Evolutionary conservation across 1,284 basidiomycete genomes (phyloP).

Genomic region (Cutaneotrichosporon curvatum): DNA sequence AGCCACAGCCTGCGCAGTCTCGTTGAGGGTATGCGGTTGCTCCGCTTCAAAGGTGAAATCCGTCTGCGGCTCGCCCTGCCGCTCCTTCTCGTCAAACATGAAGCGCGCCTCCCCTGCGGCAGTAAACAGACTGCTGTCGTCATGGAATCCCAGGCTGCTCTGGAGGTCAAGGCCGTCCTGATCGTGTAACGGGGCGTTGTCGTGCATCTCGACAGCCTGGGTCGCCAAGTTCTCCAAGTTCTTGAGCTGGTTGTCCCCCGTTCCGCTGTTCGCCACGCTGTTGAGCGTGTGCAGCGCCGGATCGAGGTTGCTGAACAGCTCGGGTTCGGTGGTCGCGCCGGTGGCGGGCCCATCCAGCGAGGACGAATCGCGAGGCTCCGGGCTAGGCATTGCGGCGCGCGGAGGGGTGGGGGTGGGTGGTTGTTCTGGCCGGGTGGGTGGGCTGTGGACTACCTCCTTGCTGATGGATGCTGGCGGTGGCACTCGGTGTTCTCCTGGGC

Average conservation of each 20-base stretch:
- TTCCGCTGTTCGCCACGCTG: not conserved
- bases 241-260: not conserved
- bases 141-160: not conserved
- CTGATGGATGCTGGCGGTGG: too few relatives aligned
- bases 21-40: not conserved
- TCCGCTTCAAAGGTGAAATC: not conserved
- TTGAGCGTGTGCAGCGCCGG: not conserved
- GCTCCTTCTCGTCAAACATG: not conserved
- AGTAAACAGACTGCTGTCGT: conserved; percentile 3
- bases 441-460: too few relatives aligned
- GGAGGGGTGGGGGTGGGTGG: too few relatives aligned
- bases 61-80: not conserved
- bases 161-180: not conserved
- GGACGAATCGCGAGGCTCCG: not conserved
- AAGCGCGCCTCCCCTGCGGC: conserved; percentile 3
- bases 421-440: too few relatives aligned
- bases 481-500: too few relatives aligned
- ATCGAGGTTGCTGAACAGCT: not conserved
- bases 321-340: not conserved
- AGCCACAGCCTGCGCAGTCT: not conserved
- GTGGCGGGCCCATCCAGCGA: too few relatives aligned
- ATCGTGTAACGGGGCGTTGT: not conserved
- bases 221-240: conserved; percentile 2
- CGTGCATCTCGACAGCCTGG: conserved; percentile 2
- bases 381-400: not conserved